phyloP scores from a whole-genome alignment of 1,284 basidiomycete genomes.

The Schizophyllum amplum region DNA sequence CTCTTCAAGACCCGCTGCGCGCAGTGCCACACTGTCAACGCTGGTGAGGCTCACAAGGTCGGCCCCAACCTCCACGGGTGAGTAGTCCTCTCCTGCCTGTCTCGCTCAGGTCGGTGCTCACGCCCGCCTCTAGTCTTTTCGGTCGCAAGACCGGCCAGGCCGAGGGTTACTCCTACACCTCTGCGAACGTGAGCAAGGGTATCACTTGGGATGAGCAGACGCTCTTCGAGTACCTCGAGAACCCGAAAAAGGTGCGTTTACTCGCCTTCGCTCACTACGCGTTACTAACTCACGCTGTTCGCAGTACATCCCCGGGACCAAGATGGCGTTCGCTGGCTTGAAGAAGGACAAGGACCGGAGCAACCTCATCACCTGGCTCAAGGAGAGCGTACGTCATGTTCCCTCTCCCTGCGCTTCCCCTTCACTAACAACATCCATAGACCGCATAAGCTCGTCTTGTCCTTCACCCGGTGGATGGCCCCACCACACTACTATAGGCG shows the following conservation, averaged over 20 bases:
- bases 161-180: slow-evolving; percentile 86
- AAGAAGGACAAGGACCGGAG: slow-evolving; percentile 97
- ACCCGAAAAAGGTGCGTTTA: slow-evolving; percentile 84
- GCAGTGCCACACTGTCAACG: slow-evolving; percentile 91
- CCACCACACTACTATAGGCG: background rate
- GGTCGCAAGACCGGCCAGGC: slow-evolving; percentile 90
- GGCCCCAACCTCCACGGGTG: slow-evolving; percentile 94
- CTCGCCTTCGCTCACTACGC: background rate
- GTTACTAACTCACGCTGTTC: background rate
- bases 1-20: slow-evolving; percentile 97
- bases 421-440: background rate
- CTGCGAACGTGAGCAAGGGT: slow-evolving; percentile 95
- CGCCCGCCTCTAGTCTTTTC: slow-evolving; percentile 41
- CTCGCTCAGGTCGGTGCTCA: background rate
- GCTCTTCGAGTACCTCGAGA: slow-evolving; percentile 91
- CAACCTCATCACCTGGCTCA: slow-evolving; percentile 78
- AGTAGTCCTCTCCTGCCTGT: slow-evolving; percentile 23
- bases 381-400: slow-evolving; percentile 48
- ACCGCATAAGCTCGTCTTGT: background rate
- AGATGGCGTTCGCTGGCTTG: slow-evolving; percentile 96
- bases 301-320: slow-evolving; percentile 91
- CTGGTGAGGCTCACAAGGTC: slow-evolving; percentile 82
- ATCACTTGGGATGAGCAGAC: slow-evolving; percentile 81
- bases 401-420: background rate
- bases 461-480: background rate